A percentile compares a stretch with the other conserved stretches of the same genome.
phyloP scores from a whole-genome alignment of 192 early-diverging fungal species.

The Gonapodya sp. region DNA sequence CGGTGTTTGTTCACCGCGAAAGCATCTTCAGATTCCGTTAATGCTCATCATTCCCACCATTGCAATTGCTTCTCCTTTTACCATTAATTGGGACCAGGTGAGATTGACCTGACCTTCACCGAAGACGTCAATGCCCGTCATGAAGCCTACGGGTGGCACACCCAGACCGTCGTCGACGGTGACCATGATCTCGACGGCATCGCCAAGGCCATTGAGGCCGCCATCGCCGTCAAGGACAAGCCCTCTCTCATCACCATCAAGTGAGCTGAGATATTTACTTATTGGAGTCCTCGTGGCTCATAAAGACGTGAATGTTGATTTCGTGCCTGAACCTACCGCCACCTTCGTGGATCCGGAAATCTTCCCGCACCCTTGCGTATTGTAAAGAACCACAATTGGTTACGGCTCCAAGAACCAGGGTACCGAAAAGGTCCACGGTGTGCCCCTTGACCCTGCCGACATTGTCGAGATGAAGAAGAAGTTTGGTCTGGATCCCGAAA shows the following conservation, averaged over 20 bases:
- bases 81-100: conserved; percentile 15
- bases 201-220: conserved; percentile 62
- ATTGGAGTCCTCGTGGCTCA: no score
- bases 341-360: neutral
- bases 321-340: no score
- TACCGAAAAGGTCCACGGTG: conserved; percentile 86
- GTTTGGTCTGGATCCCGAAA: conserved; percentile 73
- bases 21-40: no score
- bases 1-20: no score
- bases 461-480: conserved; percentile 68
- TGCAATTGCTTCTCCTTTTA: no score
- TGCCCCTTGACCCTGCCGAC: conserved; percentile 69
- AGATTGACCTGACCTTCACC: conserved; percentile 65
- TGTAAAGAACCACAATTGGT: conserved; percentile 74
- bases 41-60: no score
- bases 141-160: conserved; percentile 92
- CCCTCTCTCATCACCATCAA: conserved; percentile 65
- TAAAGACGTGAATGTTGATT: no score
- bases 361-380: neutral
- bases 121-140: conserved; percentile 82
- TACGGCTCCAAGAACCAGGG: conserved; percentile 83
- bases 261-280: no score
- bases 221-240: conserved; percentile 77
- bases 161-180: conserved; percentile 63
- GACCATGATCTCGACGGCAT: conserved; percentile 65